These are phyloP conservation scores for Tillandsia fasciculata DNA, from an alignment of 176 grass and related monocot species.

Conservation along the genomic window DNA sequence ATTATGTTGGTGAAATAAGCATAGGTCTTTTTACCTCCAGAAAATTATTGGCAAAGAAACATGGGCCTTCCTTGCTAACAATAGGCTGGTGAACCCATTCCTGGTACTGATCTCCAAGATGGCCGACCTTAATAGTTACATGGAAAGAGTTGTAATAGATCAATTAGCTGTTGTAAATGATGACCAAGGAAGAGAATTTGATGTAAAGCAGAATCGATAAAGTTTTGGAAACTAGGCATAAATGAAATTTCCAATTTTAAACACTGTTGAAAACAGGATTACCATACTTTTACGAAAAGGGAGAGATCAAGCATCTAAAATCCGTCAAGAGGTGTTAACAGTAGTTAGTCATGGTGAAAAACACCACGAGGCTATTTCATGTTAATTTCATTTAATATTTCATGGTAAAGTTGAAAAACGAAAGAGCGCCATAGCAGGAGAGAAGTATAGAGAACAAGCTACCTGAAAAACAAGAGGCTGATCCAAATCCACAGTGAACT, in stretches of 20 bases:
- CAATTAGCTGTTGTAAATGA: neutral
- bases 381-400: neutral
- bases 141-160: neutral
- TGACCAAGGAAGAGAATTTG: neutral
- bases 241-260: too few species aligned
- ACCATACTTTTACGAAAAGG: too few species aligned
- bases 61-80: constrained; percentile 81
- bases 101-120: constrained; percentile 76
- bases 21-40: constrained; percentile 42
- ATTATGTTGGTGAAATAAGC: neutral
- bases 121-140: constrained; percentile 51
- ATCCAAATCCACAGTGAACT: constrained; percentile 78
- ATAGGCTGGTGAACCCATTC: constrained; percentile 97
- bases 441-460: neutral
- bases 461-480: constrained; percentile 99
- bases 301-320: too few species aligned
- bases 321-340: too few species aligned
- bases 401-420: neutral
- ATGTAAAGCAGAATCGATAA: too few species aligned
- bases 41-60: constrained; percentile 55
- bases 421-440: neutral
- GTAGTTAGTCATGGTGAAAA: too few species aligned
- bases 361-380: neutral
- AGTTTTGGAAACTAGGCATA: too few species aligned
- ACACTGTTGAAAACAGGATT: too few species aligned